Conservation (phyloP, 176 grass and related monocot species). For the Otatea glauca region DNA sequence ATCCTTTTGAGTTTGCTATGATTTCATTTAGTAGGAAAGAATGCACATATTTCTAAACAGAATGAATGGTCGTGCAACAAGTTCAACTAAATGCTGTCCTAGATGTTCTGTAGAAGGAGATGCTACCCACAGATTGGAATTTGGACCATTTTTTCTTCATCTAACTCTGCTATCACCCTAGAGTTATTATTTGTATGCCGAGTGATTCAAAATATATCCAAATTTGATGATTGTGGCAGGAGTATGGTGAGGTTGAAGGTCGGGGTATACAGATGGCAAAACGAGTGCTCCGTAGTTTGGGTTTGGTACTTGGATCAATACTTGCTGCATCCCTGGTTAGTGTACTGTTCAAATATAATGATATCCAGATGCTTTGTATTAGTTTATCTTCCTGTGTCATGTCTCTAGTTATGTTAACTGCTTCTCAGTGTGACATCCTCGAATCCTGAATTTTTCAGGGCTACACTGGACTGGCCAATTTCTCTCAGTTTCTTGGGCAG, state of each 20-base stretch:
- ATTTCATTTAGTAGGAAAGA: not conserved
- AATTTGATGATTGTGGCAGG: conserved; percentile 41
- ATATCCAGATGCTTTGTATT: not conserved
- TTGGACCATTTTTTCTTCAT: not conserved
- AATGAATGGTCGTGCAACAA: not conserved
- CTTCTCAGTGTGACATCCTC: not conserved
- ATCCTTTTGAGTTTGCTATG: conserved; percentile 1
- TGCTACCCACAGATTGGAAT: conserved; percentile 4
- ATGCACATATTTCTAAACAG: conserved; percentile 16
- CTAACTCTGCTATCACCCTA: not conserved
- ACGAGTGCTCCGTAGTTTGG: conserved; percentile 55
- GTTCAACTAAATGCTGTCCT: not conserved
- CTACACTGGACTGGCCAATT: conserved; percentile 29
- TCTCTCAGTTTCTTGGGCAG: conserved; percentile 38
- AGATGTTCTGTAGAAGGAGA: conserved; percentile 9
- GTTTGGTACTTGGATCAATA: conserved; percentile 70
- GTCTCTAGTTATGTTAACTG: conserved; percentile 2
- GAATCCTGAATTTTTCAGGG: conserved; percentile 27
- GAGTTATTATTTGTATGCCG: not conserved
- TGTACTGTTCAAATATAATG: conserved; percentile 7
- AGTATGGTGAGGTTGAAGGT: conserved; percentile 71
- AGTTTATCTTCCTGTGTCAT: not conserved
- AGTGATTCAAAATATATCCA: conserved; percentile 3
- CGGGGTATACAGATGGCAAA: conserved; percentile 70
- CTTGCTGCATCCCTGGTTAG: conserved; percentile 55